Base-by-base conservation (phyloP, 23 red algal species). In the Cyanidiococcus yangmingshanensis region DNA sequence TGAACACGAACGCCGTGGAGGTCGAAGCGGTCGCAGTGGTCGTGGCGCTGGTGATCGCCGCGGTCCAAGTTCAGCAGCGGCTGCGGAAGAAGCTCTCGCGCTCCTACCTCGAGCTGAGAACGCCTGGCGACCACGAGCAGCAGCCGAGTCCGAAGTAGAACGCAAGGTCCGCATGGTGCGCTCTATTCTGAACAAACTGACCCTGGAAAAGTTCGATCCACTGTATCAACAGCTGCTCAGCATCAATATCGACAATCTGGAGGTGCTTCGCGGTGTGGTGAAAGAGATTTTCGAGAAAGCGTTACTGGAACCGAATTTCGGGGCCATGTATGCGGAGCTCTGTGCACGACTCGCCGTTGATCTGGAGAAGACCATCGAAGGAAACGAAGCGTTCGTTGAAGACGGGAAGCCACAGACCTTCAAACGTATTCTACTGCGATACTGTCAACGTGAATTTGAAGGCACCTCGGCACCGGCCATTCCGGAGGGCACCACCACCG, bases 161-260 rank as follows among this genome's bases (percentile, higher is more conserved):
- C 68, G 76, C 21, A 98, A 89, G 68, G 84, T 91, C 50, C 82
- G 89, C 74, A 58, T 58, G 79, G 74, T 91, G 18, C 75, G 94
- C 37, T 89, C 88, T 12, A 63, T 98, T 31, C 82, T 98, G 24
- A 98, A 98, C 78, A 98, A 98, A 68, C 82, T 98, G 68, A 98
- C 94, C 0, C 58, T 92, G 45, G 94, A 98, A 57, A 98, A 91
- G 82, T 98, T 98, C 74, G 94, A 98, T 50, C 87, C 83, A 63
- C 77, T 98, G 38, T 98, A 91, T 77, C 76, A 83, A 35, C 88
- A 91, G 76, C 88, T 98, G 59, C 76, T 85, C 26, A 86, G 76
- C 45, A 81, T 98, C 41, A 83, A 98, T 33, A 90, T 98, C 15
- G 74, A 76, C 40, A 68, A 50, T 33, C 82, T 67, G 29, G 80